A percentile compares a stretch with the other conserved stretches of the same genome.
Conservation (phyloP, 139 green algal genomes). For the Nannochloris sp. region DNA sequence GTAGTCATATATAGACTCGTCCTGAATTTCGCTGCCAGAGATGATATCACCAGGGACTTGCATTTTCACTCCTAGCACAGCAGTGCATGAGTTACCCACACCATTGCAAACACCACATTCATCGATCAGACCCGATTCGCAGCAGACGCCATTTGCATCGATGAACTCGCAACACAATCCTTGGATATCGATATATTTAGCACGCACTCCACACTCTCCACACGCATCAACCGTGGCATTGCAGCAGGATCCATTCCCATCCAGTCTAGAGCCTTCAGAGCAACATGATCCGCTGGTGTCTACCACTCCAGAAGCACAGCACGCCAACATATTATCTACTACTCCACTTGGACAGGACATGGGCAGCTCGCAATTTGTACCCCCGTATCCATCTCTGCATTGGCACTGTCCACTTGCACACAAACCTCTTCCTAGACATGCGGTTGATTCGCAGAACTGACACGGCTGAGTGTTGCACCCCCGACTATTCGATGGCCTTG, state of each 20-base stretch:
- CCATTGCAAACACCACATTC: conserved; percentile 48
- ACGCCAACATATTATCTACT: conserved; percentile 18
- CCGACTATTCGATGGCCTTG: background rate
- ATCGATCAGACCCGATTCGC: conserved; percentile 31
- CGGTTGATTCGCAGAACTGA: conserved; percentile 27
- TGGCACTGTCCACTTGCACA: conserved; percentile 21
- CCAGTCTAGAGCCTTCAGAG: conserved; percentile 13
- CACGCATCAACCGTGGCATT: conserved; percentile 30
- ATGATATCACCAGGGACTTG: conserved; percentile 6
- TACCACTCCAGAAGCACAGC: conserved; percentile 28
- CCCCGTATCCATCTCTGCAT: conserved; percentile 15
- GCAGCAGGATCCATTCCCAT: conserved; percentile 35
- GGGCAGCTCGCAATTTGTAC: conserved; percentile 26
- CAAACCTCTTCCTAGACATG: conserved; percentile 21
- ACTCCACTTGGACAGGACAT: conserved; percentile 15
- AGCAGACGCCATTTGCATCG: conserved; percentile 43
- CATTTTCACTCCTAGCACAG: conserved; percentile 22
- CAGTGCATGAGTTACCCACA: conserved; percentile 24
- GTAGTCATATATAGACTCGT: conserved; percentile 1
- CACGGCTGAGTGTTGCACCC: conserved; percentile 28
- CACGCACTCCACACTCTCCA: conserved; percentile 38
- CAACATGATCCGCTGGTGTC: conserved; percentile 25
- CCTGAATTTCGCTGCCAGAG: conserved; percentile 2
- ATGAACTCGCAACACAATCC: conserved; percentile 29
- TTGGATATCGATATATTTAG: conserved; percentile 21